Base-by-base conservation (phyloP, 768 basidiomycete species). In the Kwoniella sp. region DNA sequence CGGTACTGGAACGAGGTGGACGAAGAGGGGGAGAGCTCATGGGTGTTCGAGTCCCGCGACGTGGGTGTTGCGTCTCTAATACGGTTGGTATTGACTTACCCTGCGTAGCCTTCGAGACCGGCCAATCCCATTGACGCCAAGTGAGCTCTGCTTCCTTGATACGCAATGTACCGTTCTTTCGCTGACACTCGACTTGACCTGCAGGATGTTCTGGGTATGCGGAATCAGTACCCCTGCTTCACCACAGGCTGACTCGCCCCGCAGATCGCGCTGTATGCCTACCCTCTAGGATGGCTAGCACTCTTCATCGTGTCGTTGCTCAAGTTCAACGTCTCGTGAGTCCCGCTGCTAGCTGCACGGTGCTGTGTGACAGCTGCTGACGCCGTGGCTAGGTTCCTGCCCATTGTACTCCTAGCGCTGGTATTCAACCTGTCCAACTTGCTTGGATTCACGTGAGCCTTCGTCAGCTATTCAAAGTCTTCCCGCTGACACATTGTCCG, bases 1-100 rank as follows among this genome's bases (percentile, higher is more conserved):
- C 80, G 95, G 48, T 99, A 92, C 69, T 98, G 93, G 93, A 99
- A 98, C 72, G 92, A 98, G 76, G 90, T 98, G 12, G 91, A 98
- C 65, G 91, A 96, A 47, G 91, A 96, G 60, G 95, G 95, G 2
- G 88, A 93, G 73, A 82, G 80, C 73, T 92, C 85, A 63, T 99
- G 95, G 95, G 92, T 99, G 10, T 99, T 99, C 61, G 95, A 99
- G 76, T 87, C 87, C 66, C 82, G 92, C 67, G 92, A 96, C 75
- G 93, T 93, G 75, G 69, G 87, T 31, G 4, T 43, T 12, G 25
- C 9, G 29, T 15, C 41, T 25, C 15, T 25, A 5, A 36, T 15
- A 36, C 15, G 7, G 5, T 15, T 36, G 15, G 19, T n/a, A 42
- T 19, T 22, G 4, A 29, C 41, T 50, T 29, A 48, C 20, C 5